These are phyloP conservation scores for Phylloporus arenicola DNA, from an alignment of 768 basidiomycete species.

Conservation along the genomic window DNA sequence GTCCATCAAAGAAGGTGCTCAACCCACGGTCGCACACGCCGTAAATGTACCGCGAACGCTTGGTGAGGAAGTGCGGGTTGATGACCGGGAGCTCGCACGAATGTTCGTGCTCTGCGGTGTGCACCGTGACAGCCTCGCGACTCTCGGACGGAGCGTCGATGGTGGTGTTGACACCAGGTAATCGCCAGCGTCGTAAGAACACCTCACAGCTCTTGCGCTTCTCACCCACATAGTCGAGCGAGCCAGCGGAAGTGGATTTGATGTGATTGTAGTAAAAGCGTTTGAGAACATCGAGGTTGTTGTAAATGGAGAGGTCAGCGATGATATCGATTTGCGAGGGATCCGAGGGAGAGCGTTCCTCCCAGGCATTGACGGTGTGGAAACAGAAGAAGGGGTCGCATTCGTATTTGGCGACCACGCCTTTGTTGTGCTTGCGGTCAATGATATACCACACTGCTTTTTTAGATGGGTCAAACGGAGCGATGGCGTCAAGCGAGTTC, in stretches of 20 bases:
- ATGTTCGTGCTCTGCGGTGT: constrained; percentile 22
- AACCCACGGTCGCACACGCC: constrained; percentile 24
- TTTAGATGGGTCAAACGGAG: constrained; percentile 26
- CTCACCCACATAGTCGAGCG: constrained; percentile 24
- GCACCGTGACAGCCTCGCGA: constrained; percentile 15
- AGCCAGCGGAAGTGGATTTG: constrained; percentile 21
- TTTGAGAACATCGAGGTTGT: constrained; percentile 30
- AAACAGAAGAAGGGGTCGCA: constrained; percentile 37
- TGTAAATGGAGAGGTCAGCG: constrained; percentile 34
- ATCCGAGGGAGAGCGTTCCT: constrained; percentile 21
- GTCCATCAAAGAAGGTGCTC: constrained; percentile 31
- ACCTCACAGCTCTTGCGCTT: constrained; percentile 13
- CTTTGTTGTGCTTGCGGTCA: constrained; percentile 32
- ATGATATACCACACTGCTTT: constrained; percentile 35
- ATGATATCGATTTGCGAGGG: constrained; percentile 28
- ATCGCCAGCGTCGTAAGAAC: constrained; percentile 29
- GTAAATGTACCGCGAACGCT: constrained; percentile 31
- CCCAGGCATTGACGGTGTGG: constrained; percentile 38
- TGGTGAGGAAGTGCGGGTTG: constrained; percentile 28
- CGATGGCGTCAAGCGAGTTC: constrained; percentile 31
- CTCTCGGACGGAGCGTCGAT: constrained; percentile 10
- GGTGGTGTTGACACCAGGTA: constrained; percentile 22
- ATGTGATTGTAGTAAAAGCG: constrained; percentile 29
- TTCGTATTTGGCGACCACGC: constrained; percentile 35
- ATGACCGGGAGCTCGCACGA: constrained; percentile 35